Percentiles rank a stretch among this genome's conserved stretches.
Evolutionary conservation across 2,329 filamentous ascomycete species (phyloP).

Genomic region (Paecilomyces variotii): DNA sequence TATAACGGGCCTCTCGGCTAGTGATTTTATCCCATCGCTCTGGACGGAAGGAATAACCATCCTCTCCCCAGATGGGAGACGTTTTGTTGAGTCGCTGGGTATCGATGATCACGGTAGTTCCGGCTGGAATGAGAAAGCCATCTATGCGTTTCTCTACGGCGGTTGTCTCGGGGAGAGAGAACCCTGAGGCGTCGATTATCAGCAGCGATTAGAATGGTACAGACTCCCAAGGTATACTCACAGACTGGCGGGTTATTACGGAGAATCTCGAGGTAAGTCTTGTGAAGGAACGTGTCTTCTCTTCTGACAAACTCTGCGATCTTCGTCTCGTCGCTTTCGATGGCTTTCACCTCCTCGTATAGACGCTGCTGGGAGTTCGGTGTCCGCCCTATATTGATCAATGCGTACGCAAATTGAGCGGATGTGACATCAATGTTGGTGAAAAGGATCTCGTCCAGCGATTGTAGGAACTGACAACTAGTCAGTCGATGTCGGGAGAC

Average conservation of each 20-base stretch:
- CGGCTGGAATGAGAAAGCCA: conserved; percentile 27
- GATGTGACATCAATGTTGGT: conserved; percentile 38
- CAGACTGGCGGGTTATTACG: conserved; percentile 17
- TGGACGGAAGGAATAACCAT: conserved; percentile 9
- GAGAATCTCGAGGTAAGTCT: conserved; percentile 1
- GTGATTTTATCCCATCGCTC: conserved; percentile 6
- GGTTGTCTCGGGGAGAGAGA: conserved; percentile 31
- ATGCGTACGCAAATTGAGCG: background rate
- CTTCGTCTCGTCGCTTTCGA: background rate
- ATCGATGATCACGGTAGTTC: conserved; percentile 35
- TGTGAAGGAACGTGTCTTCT: conserved; percentile 12
- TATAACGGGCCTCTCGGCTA: background rate
- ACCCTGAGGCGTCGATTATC: conserved; percentile 17
- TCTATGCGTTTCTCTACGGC: conserved; percentile 22
- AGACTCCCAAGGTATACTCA: conserved; percentile 15
- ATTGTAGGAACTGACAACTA: background rate
- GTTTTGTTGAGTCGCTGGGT: conserved; percentile 29
- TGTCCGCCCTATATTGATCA: conserved; percentile 19
- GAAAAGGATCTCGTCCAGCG: conserved; percentile 38
- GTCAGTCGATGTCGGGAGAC: background rate
- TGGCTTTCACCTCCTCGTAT: conserved; percentile 11
- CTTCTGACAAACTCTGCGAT: conserved; percentile 13
- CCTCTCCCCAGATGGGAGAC: conserved; percentile 6
- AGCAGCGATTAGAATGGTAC: background rate
- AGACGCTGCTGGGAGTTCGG: conserved; percentile 20